Evolutionary conservation across 2,329 filamentous ascomycete species (phyloP).

Genomic region (Colletotrichum sp.): DNA sequence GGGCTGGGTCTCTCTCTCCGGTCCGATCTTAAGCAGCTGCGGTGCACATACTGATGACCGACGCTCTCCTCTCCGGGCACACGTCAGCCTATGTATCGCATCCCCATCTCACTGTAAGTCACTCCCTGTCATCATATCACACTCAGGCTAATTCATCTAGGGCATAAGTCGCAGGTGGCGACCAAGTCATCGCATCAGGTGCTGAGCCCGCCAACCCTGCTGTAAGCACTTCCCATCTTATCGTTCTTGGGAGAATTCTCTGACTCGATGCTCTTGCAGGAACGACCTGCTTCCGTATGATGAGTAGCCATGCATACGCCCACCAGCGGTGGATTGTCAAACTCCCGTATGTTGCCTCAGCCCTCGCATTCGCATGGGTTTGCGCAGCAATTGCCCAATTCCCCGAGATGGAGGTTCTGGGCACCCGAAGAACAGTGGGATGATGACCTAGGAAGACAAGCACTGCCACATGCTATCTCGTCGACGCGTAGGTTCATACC

Average conservation of each 20-base stretch:
- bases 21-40: neutral
- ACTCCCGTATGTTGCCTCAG: neutral
- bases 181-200: fast-evolving
- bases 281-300: neutral
- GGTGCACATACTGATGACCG: neutral
- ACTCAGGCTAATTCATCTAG: neutral
- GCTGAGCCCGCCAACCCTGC: neutral
- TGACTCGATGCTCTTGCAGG: neutral
- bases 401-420: neutral
- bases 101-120: neutral
- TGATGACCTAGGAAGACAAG: neutral
- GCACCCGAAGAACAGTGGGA: neutral
- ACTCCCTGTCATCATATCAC: neutral
- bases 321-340: neutral
- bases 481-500: neutral
- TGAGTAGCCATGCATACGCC: neutral
- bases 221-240: neutral
- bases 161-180: neutral
- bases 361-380: neutral
- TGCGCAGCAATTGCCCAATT: neutral
- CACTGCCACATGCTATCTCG: neutral
- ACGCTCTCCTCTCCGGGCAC: neutral
- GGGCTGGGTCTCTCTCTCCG: neutral
- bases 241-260: neutral
- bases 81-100: neutral